Conservation (phyloP, 176 grass and related monocot genomes). For the Musa schizocarpa region DNA sequence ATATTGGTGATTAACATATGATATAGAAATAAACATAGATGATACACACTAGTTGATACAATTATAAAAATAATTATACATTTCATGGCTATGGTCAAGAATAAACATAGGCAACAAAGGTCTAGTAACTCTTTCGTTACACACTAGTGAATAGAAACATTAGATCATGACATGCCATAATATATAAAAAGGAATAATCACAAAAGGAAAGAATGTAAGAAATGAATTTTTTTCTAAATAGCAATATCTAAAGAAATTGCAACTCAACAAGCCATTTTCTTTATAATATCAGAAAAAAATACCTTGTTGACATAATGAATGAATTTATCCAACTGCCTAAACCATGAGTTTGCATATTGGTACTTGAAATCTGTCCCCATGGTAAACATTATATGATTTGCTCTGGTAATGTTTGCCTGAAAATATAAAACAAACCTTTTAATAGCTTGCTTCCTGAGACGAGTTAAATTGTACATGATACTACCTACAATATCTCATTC, state of each 20-base stretch:
- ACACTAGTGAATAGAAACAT: not conserved
- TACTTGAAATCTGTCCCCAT: slow-evolving; percentile 99
- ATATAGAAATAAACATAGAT: not conserved
- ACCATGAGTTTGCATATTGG: slow-evolving; percentile 93
- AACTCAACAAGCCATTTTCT: too few species aligned
- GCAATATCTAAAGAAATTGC: too few species aligned
- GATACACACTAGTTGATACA: too few species aligned
- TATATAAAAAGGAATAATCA: not conserved
- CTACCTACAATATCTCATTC: not conserved
- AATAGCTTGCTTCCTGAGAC: not conserved
- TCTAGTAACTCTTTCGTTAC: not conserved
- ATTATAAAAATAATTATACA: not conserved
- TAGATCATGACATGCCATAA: not conserved
- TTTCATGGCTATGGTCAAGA: not conserved
- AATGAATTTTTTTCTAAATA: not conserved
- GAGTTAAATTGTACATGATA: too few species aligned
- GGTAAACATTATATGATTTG: slow-evolving; percentile 98
- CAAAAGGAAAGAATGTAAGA: not conserved
- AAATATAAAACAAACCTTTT: slow-evolving; percentile 19
- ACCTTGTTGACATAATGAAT: slow-evolving; percentile 99
- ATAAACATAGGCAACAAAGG: not conserved
- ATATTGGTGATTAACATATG: not conserved
- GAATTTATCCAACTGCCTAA: slow-evolving; percentile 91
- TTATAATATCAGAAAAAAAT: slow-evolving; percentile 11
- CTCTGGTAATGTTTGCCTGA: slow-evolving; percentile 89